Evolutionary conservation across 106 monocot species (phyloP).

Genomic region (Allium cepa): DNA sequence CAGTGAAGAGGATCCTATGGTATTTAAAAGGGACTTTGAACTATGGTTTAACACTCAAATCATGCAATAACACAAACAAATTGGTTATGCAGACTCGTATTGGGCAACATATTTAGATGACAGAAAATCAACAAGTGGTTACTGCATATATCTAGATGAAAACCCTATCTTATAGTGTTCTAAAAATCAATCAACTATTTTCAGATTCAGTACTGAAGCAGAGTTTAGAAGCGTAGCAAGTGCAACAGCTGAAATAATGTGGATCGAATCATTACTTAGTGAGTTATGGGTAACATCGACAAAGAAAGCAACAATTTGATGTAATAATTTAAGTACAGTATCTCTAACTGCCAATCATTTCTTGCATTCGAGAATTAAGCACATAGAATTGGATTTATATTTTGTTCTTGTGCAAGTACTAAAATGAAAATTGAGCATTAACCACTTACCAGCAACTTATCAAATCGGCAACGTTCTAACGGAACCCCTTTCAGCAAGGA

Average conservation of each 20-base stretch:
- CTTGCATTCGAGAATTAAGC: not conserved
- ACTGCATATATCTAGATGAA: no score
- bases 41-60: not conserved
- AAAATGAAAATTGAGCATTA: not conserved
- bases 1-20: not conserved
- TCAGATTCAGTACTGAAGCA: not conserved
- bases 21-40: constrained; percentile 3
- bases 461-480: not conserved
- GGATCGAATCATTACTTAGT: not conserved
- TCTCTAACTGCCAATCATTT: no score
- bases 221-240: not conserved
- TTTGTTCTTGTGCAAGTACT: not conserved
- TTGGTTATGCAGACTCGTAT: no score
- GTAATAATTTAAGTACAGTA: no score
- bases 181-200: not conserved
- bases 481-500: not conserved
- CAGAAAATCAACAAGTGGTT: not conserved
- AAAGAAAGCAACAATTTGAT: no score
- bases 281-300: no score
- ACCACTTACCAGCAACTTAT: not conserved
- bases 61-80: no score
- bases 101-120: not conserved
- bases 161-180: not conserved
- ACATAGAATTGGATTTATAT: constrained; percentile 1
- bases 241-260: not conserved